A percentile compares a stretch with the other conserved stretches of the same genome.
phyloP scores from a whole-genome alignment of 73 alveolate genomes.

The Breviolum minutum region DNA sequence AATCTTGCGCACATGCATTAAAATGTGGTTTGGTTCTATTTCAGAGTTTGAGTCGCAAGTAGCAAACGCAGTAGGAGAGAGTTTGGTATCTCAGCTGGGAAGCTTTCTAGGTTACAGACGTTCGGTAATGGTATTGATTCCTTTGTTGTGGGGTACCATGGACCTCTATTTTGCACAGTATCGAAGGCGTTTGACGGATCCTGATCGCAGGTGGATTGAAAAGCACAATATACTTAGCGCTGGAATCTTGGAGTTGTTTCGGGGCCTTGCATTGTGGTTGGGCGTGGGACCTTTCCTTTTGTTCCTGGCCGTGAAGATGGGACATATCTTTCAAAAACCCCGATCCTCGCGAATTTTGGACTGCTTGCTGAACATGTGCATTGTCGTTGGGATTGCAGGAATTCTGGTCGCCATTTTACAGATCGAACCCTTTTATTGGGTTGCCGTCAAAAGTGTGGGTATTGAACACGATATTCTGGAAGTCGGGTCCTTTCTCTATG shows the following conservation, averaged over 20 bases:
- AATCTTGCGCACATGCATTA: not conserved
- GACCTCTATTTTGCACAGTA: not conserved
- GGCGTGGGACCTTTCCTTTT: conserved; percentile 1
- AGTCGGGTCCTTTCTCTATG: not conserved
- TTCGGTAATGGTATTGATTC: conserved; percentile 1
- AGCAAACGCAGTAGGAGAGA: not conserved
- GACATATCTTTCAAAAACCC: not conserved
- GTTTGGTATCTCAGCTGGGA: not conserved
- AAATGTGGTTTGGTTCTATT: not conserved
- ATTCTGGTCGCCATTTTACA: not conserved
- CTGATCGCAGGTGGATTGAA: not conserved
- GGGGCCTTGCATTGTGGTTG: not conserved
- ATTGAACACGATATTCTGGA: not conserved
- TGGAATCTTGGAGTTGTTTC: not conserved
- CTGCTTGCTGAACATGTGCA: not conserved
- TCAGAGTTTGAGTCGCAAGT: not conserved
- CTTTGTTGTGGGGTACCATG: not conserved
- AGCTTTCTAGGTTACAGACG: not conserved
- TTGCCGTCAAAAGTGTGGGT: not conserved
- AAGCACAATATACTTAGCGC: not conserved
- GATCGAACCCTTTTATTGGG: not conserved
- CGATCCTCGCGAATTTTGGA: not conserved
- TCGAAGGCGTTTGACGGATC: not conserved
- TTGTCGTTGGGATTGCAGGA: not conserved
- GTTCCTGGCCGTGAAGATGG: not conserved